Evolutionary conservation across 352 stramenopile species (phyloP), one percentile per base, ranked within the genome.

Genomic region (Pythium angustatum): DNA sequence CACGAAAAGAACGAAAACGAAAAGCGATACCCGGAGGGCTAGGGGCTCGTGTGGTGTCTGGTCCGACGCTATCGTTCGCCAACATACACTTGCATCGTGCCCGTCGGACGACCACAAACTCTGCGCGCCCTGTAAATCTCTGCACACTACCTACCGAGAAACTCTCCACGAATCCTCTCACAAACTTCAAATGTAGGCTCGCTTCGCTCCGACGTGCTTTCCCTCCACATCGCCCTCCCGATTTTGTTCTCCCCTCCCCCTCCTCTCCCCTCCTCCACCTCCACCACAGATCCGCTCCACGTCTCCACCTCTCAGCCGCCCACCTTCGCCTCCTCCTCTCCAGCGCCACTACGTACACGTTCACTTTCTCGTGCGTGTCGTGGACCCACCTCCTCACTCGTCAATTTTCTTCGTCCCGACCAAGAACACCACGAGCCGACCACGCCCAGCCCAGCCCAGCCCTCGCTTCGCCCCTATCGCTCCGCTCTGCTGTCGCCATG

Each of bases 401-500:
- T 50, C 53, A 51, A 61, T 49, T 34, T 50, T 51, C 53, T 38
- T 26, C 47, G 34, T 19, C 38, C 24, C 28, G n/a, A 52, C 8
- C 7, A 33, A 27, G 19, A 38, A 61, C 19, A 15, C 24, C 34
- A 43, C 34, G 38, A 45, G 38, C 38, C 38, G 22, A 45, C 38
- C 38, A 8, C n/a, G n/a, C 34, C 34, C 34, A 41, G 34, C 34
- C 34, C 34, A 41, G 34, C 34, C 3, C 34, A 50, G 1, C 19
- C 5, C 10, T 50, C 43, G 19, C 7, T 30, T 30, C 43, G n/a
- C n/a, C n/a, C n/a, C n/a, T n/a, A n/a, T n/a, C n/a, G n/a, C n/a
- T n/a, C n/a, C n/a, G n/a, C n/a, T n/a, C 9, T 30, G 15, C 17
- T 33, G 9, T 48, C 51, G 62, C 56, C 24, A 76, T 76, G 68